Evolutionary conservation across 345 rosid species (phyloP), one percentile per base, ranked within the genome.

Genomic region (Dovyalis caffra): DNA sequence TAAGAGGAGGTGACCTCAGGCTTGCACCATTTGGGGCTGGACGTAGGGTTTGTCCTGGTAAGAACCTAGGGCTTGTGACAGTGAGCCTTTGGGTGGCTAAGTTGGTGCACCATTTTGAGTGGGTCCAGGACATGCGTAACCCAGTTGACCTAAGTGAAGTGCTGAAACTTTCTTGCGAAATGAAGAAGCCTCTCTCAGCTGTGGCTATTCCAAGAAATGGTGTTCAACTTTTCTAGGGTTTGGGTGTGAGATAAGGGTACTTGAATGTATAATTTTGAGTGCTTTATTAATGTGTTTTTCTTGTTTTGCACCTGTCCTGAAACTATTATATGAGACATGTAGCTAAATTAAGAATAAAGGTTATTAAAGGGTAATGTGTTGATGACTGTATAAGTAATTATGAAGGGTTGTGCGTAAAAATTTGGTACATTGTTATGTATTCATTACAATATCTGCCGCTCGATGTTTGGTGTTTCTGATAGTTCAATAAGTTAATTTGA

Each of bases 21-120:
- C 82, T 88, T 8, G 88, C 88, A 1, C 92, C 92, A 0, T 86
- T 88, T n/a, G 92, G 92, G 14, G 88, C 90, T 4, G 88, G 92
- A 4, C 77, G 90, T 31, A 80, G 91, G 86, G 86, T 81, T 18
- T 88, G 91, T 69, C 91, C 89, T 0, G 91, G 89, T 0, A 84
- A 80, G 86, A 82, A 78, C 79, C 64, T 86, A 6, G 91, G 88
- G 69, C 76, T 85, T 5, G 82, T 56, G 2, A 83, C 87, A 0
- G 88, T 83, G 28, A 71, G 72, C 71, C 83, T 86, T 12, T 86
- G 87, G 88, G 86, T 88, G 74, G 89, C 86, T 6, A 77, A 75
- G 68, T 26, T 88, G 81, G 81, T 86, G 69, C 82, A 77, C 2
- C 53, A 34, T 53, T 86, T 86, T 67, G 71, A 86, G 65, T 88